These are phyloP conservation scores for Zoysia pacifica DNA, from an alignment of 176 grass and related monocot species.

Conservation along the genomic window DNA sequence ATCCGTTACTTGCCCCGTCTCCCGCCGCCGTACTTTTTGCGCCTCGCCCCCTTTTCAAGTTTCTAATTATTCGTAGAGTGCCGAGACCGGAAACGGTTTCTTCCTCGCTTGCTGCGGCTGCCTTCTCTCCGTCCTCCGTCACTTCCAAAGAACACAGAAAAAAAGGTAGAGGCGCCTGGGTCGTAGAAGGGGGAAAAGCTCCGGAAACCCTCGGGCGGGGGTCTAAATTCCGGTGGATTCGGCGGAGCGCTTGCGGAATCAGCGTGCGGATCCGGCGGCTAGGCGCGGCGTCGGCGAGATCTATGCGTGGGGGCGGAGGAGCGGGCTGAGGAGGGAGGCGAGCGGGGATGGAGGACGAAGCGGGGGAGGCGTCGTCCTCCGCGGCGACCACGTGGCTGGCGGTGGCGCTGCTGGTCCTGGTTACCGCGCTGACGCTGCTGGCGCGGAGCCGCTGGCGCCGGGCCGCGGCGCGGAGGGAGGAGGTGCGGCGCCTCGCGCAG, in stretches of 20 bases:
- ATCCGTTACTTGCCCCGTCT: conserved; percentile 32
- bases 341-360: conserved; percentile 32
- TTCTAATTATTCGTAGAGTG: conserved; percentile 42
- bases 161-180: neutral
- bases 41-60: conserved; percentile 28
- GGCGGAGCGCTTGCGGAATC: neutral
- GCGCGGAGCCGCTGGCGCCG: conserved; percentile 41
- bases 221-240: conserved; percentile 40
- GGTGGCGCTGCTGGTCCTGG: conserved; percentile 28
- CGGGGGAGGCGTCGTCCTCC: conserved; percentile 27
- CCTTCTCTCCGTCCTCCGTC: conserved; percentile 51
- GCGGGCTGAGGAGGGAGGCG: conserved; percentile 25
- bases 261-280: conserved; percentile 33
- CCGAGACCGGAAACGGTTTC: conserved; percentile 28
- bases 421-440: conserved; percentile 16
- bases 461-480: conserved; percentile 56
- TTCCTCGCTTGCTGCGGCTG: neutral
- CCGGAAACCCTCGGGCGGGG: neutral
- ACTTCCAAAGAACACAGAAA: conserved; percentile 47
- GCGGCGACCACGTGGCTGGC: neutral
- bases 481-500: conserved; percentile 70
- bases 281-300: conserved; percentile 31
- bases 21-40: neutral
- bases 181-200: neutral
- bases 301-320: conserved; percentile 45